Evolutionary conservation across 352 stramenopile genomes (phyloP), one percentile per base, ranked within the genome.

Genomic region (Phytophthora pisi): DNA sequence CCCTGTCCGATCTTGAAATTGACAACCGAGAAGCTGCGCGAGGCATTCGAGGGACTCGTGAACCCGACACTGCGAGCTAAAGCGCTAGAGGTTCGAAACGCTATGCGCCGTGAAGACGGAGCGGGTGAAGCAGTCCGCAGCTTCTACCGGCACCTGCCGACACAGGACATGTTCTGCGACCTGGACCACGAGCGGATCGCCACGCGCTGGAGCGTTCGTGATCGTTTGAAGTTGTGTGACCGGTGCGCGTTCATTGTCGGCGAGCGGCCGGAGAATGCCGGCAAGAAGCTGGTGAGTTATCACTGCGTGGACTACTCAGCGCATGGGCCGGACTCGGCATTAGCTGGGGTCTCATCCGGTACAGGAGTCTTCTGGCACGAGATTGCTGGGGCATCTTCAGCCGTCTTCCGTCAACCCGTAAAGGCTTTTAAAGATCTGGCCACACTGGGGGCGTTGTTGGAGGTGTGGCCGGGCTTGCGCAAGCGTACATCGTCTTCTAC

Each of bases 131-230:
- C 90, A 0, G 78, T 97, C 3, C 45, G 86, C 46, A 75, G 79
- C 38, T 98, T 98, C 70, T 93, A 96, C 30, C 71, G 72, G 7
- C 68, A 89, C 49, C 63, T 98, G 26, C 92, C 91, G 13, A 28
- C 87, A 26, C 79, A 97, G 47, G 78, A 77, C 23, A 97, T 98
- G 92, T 64, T 79, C 3, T 98, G 93, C 57, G 84, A 87, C 28
- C 51, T 89, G 18, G 72, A 73, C 11, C 59, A 66, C 15, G 68
- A 68, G 23, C 67, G 73, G 1, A 30, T 85, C 4, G 79, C 79
- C 31, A 85, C 71, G 23, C 81, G 78, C 43, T 89, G 75, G 78
- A 81, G 75, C 42, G 60, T 75, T 46, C 79, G 77, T 23, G 78
- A 89, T 42, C 61, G 63, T 50, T 61, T 86, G 6, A 77, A 77